Evolutionary conservation across 2,329 filamentous ascomycete genomes (phyloP), one percentile per base, ranked within the genome.

Genomic region (Nannizziopsis barbatae): DNA sequence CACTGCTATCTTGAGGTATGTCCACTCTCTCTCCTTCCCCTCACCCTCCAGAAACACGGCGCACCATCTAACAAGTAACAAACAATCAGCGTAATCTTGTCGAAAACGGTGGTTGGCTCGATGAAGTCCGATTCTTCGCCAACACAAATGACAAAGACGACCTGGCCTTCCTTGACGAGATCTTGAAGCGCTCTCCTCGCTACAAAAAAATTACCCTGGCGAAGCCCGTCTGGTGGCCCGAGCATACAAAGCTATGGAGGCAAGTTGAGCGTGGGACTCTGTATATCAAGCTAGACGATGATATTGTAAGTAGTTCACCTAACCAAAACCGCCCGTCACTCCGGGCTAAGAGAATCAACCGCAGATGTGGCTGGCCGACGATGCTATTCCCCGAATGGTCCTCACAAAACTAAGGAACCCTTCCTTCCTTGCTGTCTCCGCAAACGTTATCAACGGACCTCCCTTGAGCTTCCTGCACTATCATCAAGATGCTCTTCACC

Each of bases 1-100:
- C 41, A 51, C 31, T 51, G 49, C 10, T 51, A 51, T 36, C 40
- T 51, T 15, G 49, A 51, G 45, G 49, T 51, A 41, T 11, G 35
- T 44, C n/a, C 22, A 4, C 22, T 27, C 22, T 27, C 22, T 27
- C 22, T 3, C 22, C 4, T 37, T 14, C 36, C 27, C 18, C 5
- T n/a, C 30, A 3, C 17, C 27, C 2, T 37, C 17, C n/a, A 36
- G 22, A 1, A 27, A 2, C n/a, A 33, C 27, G n/a, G n/a, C n/a
- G 35, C 20, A 18, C n/a, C 8, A 17, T 33, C 38, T 15, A 27
- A 27, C 9, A 18, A 35, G 17, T 47, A 15, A 41, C 36, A 46
- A 11, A 5, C 2, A n/a, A 1, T 35, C 17, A 47, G 45, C 7
- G 31, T 27, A 47, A 47, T 36, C 45, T 47, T 3, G 45, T 47